A percentile compares a stretch with the other conserved stretches of the same genome.
Conservation (phyloP, 768 basidiomycete species). For the Dictyophora rubrovolvata region DNA sequence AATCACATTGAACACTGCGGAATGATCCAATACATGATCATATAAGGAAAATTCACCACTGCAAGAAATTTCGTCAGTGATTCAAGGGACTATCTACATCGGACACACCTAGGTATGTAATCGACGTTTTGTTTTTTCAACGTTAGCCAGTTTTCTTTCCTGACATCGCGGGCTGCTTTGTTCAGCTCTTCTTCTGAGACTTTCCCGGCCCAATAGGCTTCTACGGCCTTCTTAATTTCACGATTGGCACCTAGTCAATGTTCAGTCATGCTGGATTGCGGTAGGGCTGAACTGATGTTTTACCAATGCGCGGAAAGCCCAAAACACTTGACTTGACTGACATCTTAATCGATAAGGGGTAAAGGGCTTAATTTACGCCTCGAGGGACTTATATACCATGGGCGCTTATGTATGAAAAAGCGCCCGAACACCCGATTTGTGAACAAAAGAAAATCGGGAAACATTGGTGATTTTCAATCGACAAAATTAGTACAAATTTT, state of each 20-base stretch:
- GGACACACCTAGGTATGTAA: constrained; percentile 74
- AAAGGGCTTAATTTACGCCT: background rate
- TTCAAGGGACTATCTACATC: constrained; percentile 13
- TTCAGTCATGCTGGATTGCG: background rate
- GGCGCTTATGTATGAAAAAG: background rate
- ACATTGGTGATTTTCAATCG: background rate
- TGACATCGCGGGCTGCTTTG: constrained; percentile 78
- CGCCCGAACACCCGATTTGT: background rate
- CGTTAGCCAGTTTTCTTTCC: constrained; percentile 78
- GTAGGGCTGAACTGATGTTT: constrained; percentile 13
- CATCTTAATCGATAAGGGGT: background rate
- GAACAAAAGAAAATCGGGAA: background rate
- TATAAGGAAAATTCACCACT: constrained; percentile 99
- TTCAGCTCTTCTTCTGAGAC: constrained; percentile 78
- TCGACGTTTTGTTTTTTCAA: constrained; percentile 84
- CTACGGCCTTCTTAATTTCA: constrained; percentile 96
- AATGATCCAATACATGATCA: constrained; percentile 97
- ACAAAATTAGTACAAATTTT: background rate
- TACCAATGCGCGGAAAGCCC: constrained; percentile 89
- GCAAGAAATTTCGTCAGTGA: constrained; percentile 12
- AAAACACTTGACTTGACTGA: constrained; percentile 74
- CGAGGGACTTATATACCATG: background rate
- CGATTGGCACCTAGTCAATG: constrained; percentile 65
- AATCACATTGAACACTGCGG: constrained; percentile 91
- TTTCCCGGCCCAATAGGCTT: constrained; percentile 97